A percentile compares a stretch with the other conserved stretches of the same genome.
phyloP scores from a whole-genome alignment of 1,139 yeast genomes.

The Suhomyces bribrorum region DNA sequence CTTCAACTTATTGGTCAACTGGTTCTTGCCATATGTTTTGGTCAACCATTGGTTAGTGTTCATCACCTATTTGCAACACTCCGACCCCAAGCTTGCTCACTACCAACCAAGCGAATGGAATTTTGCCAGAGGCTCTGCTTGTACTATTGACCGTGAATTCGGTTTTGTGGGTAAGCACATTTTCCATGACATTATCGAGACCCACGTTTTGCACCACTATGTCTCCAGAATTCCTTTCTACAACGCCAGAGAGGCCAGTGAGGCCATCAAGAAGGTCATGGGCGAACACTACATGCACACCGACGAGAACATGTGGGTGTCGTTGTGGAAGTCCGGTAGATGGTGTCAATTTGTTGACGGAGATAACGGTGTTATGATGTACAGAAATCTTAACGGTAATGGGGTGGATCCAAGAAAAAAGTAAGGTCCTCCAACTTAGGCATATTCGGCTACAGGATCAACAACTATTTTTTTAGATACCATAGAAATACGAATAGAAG shows the following conservation, averaged over 20 bases:
- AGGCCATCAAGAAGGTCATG: constrained; percentile 77
- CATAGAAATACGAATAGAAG: too few species aligned
- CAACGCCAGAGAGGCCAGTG: constrained; percentile 79
- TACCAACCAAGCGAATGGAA: constrained; percentile 76
- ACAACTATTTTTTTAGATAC: background rate
- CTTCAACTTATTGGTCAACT: constrained; percentile 65
- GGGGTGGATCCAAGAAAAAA: constrained; percentile 38
- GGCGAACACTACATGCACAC: constrained; percentile 72
- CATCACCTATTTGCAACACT: constrained; percentile 82
- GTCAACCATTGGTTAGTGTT: constrained; percentile 90
- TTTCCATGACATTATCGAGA: constrained; percentile 87
- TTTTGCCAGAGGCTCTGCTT: constrained; percentile 87
- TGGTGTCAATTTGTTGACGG: constrained; percentile 84
- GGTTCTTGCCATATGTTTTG: constrained; percentile 76
- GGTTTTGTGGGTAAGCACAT: constrained; percentile 79
- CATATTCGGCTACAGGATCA: background rate
- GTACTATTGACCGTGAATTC: constrained; percentile 82
- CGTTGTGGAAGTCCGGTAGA: constrained; percentile 72
- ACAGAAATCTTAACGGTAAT: constrained; percentile 62
- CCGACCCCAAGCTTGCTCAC: constrained; percentile 80
- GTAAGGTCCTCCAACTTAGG: constrained; percentile 1
- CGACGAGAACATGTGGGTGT: constrained; percentile 70
- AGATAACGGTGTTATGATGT: constrained; percentile 75
- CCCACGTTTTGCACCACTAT: constrained; percentile 86
- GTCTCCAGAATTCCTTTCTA: constrained; percentile 85